Base-by-base conservation (phyloP, 805 yeast genomes). In the Candida caryicola region DNA sequence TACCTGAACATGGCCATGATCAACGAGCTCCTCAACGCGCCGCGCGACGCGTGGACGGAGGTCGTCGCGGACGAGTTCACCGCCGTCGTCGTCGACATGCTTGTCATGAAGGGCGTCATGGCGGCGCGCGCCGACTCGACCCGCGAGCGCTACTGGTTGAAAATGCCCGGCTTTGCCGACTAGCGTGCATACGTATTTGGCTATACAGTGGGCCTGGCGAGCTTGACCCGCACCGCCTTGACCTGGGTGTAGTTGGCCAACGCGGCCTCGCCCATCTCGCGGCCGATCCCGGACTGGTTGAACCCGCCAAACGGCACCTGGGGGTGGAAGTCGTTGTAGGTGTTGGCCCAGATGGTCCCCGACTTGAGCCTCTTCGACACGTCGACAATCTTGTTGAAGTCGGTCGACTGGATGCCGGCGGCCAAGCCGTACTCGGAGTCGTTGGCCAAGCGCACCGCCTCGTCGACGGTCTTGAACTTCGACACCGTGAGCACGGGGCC, bases 401-500 rank as follows among this genome's bases (percentile, higher is more conserved):
- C 80, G 43, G 68, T 64, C 32, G 95, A 77, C 70, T 85, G 86
- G 8, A 86, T 76, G 57, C 90, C 82, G 2, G 89, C 86, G 8
- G 89, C 95, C 40, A 86, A 74, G 4, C 95, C 95, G 54, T 85
- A 86, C 36, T 72, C 73, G 9, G 88, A 72, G 50, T 76, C 77
- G 58, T 86, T 86, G 47, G 95, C 93, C 44, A 70, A 71, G 44
- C 60, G 64, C 17, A 87, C 47, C 4, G 78, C 95, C 54, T 86
- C 90, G 34, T 77, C 83, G 46, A 78, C 82, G 19, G 79, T 68
- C 29, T 65, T 57, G 64, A 86, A 86, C 59, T 75, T 77, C 41
- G 82, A 77, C 25, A 82, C 69, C 4, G 80, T 71, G 17, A 82
- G 85, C 17, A 86, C 95, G 10, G 95, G 95, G 15, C 95, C 95